Base-by-base conservation (phyloP, 2,329 filamentous ascomycete genomes). In the Alternaria sp. region DNA sequence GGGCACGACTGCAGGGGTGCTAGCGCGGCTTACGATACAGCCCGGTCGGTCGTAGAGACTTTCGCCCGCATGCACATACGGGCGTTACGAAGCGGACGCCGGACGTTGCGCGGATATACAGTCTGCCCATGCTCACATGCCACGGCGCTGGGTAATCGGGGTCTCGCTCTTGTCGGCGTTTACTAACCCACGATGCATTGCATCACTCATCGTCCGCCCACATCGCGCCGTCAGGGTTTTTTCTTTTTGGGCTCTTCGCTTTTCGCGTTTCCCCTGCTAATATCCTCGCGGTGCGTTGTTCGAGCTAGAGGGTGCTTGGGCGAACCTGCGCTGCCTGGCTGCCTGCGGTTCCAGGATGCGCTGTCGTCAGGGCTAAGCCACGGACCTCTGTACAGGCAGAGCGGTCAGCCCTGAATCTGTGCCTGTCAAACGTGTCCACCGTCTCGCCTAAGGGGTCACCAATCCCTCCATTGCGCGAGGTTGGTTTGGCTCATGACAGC, bases 361-460 rank as follows among this genome's bases (percentile, higher is more conserved):
- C 71, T 72, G 66, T 68, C 70, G 68, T 68, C 66, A 73, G 69
- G 49, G 69, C 68, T 64, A 67, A 72, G 69, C 67, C 71, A 71
- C 68, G 64, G 57, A 51, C 46, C 54, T 25, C 59, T 64, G 65
- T 64, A 64, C 67, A 57, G 30, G 49, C 66, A 63, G 56, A 70
- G 71, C 70, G 71, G 71, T 74, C 71, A 74, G 58, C 59, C 69
- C 56, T 71, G 64, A 57, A 66, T 61, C 69, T 73, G 71, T 72
- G 69, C 69, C 71, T 72, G 59, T 65, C 65, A 62, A 54, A 65
- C 65, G 62, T 65, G 66, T 64, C 65, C 68, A 47, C 55, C 52
- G 17, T 67, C 66, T 67, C 65, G 67, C 66, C 66, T 62, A 66
- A 30, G 25, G 49, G 23, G 43, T 58, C 56, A 54, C 17, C 43